Evolutionary conservation across 441 rosid species (phyloP), one percentile per base, ranked within the genome.

Genomic region (Euphorbia neoarborescens): DNA sequence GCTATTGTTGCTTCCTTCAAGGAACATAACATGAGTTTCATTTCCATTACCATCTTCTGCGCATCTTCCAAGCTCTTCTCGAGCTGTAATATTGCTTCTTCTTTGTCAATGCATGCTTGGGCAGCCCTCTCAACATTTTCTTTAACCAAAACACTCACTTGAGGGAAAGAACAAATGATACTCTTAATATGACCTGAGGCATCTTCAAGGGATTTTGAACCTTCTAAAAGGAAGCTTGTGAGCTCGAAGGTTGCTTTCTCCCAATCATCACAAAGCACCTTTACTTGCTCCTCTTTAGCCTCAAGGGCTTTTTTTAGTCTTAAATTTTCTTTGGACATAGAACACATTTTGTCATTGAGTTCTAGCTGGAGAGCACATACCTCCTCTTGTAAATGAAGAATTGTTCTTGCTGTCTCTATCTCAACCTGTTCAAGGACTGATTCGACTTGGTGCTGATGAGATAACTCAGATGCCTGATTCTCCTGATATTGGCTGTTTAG

Each of bases 51-150:
- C 87, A 85, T 82, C 81, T 83, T 82, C 80, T 83, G 89, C 71
- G 99, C 92, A 76, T 89, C 94, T 84, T 88, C 94, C 85, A 94
- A 86, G 84, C 96, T 88, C 81, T 82, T 84, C 80, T 91, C 89
- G 37, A 94, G 86, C 71, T 80, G 83, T 70, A 85, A 80, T 74
- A 90, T 87, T 67, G 85, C 81, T 82, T 90, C 94, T 81, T 91
- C 97, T 82, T 91, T 91, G 75, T 85, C 88, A 69, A 90, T 79
- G 85, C 90, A 91, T 74, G 82, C 86, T 79, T 77, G 82, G 69
- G 90, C 92, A 75, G 93, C 96, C 83, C 80, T 85, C 88, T 86
- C 90, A 76, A 91, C 86, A 75, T 90, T 80, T 78, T 87, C 93
- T 75, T 84, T 79, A 70, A 90, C 84, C 81, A 78, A 79, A 75